Conservation (phyloP, 2,329 filamentous ascomycete species). For the Tolypocladium album region DNA sequence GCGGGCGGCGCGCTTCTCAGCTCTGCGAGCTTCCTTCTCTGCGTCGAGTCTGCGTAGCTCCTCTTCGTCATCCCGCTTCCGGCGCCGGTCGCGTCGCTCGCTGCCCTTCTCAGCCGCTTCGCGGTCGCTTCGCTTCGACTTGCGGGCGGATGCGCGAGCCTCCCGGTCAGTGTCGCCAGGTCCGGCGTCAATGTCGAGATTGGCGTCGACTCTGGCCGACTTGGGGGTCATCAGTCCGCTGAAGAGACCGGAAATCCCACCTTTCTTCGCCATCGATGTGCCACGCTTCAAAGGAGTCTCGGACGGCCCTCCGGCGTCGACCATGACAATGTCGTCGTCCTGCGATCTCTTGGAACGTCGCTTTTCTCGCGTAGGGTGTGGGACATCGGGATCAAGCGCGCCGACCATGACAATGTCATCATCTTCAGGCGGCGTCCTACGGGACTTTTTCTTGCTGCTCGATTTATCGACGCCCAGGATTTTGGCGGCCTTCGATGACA, state of each 20-base stretch:
- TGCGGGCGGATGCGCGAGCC: constrained; percentile 51
- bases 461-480: constrained; percentile 51
- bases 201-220: constrained; percentile 33
- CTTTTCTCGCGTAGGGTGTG: constrained; percentile 18
- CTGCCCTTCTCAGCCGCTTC: constrained; percentile 24
- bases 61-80: constrained; percentile 44
- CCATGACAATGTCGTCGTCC: constrained; percentile 30
- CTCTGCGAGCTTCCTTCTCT: constrained; percentile 48
- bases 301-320: constrained; percentile 19
- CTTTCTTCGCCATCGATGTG: constrained; percentile 34
- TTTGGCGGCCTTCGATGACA: constrained; percentile 69
- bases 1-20: constrained; percentile 39
- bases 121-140: constrained; percentile 42
- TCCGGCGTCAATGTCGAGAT: constrained; percentile 35
- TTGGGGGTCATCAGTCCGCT: constrained; percentile 43
- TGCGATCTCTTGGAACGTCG: constrained; percentile 20
- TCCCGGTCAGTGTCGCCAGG: constrained; percentile 48
- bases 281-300: constrained; percentile 23
- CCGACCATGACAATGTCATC: constrained; percentile 41
- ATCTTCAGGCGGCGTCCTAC: constrained; percentile 32
- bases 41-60: constrained; percentile 43
- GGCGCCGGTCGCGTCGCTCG: constrained; percentile 44
- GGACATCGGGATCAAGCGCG: constrained; percentile 25
- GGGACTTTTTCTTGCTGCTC: constrained; percentile 30
- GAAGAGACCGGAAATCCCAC: constrained; percentile 49